Base-by-base conservation (phyloP, 2,329 filamentous ascomycete genomes). In the Cladorrhinum sp. region DNA sequence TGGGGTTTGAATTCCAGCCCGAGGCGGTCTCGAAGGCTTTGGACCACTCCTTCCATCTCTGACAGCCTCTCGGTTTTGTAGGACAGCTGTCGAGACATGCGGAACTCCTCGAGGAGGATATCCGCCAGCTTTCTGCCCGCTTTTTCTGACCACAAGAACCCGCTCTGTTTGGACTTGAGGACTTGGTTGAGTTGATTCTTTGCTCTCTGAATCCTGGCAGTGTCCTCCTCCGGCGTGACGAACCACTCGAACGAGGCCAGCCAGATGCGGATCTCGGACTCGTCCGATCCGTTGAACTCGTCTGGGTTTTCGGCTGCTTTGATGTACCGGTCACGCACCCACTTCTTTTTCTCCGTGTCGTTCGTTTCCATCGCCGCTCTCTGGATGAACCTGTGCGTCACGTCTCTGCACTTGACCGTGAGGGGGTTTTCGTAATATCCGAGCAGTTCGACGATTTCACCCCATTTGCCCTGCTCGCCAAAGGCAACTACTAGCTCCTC, bases 211-310 rank as follows among this genome's bases (percentile, higher is more conserved):
- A 30, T 30, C 26, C 26, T 36, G 9, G 33, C 33, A 3, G 8
- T 12, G 33, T 46, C 42, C n/a, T 36, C 21, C 2, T 49, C 24
- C 16, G 18, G 42, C 54, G 49, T 57, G 54, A 57, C 54, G 12
- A 57, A 57, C 23, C 54, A 46, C 24, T 57, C 54, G n/a, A 57
- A 57, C 8, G 42, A 30, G 14, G 54, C 23, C 21, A 57, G 39
- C 54, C 54, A 57, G 23, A 57, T 57, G n/a, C 54, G 54, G 24
- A 57, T 21, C n/a, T 57, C 54, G 23, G 54, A 30, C 26, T 57
- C 54, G 16, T 57, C 54, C 14, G 54, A 24, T 5, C 42, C 54
- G 39, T 57, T 46, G 6, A 24, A 36, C 18, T 48, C 23, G 23
- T 28, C 18, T 10, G 39, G 36, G 3, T 23, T 21, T 1, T 26